A percentile compares a stretch with the other conserved stretches of the same genome.
Evolutionary conservation across 2,329 filamentous ascomycete species (phyloP).

Genomic region (Trichoderma sp.): DNA sequence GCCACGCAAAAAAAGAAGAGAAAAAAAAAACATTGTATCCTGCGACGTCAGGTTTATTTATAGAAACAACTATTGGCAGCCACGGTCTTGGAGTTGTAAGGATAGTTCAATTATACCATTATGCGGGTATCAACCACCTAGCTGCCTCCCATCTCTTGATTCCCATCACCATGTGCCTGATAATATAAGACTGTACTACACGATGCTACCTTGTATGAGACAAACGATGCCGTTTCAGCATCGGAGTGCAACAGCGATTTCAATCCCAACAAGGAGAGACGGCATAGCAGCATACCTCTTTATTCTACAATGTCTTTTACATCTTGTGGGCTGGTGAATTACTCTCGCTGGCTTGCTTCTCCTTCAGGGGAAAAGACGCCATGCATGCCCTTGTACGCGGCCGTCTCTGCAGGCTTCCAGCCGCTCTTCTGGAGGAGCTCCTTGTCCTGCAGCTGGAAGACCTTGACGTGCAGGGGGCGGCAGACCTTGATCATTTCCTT

Average conservation of each 20-base stretch:
- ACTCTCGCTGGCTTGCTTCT: slow-evolving; percentile 19
- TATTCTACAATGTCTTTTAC: not conserved
- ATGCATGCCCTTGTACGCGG: slow-evolving; percentile 63
- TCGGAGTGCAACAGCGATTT: not conserved
- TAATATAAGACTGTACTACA: not conserved
- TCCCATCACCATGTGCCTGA: not conserved
- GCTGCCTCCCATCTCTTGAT: not conserved
- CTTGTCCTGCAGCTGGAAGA: slow-evolving; percentile 60
- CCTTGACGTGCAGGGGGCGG: slow-evolving; percentile 70
- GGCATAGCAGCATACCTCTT: not conserved
- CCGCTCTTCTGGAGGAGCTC: slow-evolving; percentile 47
- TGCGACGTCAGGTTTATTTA: slow-evolving; percentile 19
- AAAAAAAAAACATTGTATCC: slow-evolving; percentile 2
- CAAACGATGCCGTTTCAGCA: too few relatives aligned
- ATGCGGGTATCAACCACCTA: slow-evolving; percentile 22
- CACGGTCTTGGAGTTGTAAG: slow-evolving; percentile 33
- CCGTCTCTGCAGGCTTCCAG: slow-evolving; percentile 60
- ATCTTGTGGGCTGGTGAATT: not conserved
- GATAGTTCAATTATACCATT: slow-evolving; percentile 35
- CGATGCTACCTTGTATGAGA: not conserved
- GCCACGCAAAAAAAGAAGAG: not conserved
- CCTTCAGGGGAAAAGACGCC: slow-evolving; percentile 42
- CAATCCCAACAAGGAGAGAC: not conserved
- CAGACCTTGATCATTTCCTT: slow-evolving; percentile 68
- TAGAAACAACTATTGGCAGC: slow-evolving; percentile 29